Conservation (phyloP, 2,329 filamentous ascomycete species). For the Diaporthe eres region DNA sequence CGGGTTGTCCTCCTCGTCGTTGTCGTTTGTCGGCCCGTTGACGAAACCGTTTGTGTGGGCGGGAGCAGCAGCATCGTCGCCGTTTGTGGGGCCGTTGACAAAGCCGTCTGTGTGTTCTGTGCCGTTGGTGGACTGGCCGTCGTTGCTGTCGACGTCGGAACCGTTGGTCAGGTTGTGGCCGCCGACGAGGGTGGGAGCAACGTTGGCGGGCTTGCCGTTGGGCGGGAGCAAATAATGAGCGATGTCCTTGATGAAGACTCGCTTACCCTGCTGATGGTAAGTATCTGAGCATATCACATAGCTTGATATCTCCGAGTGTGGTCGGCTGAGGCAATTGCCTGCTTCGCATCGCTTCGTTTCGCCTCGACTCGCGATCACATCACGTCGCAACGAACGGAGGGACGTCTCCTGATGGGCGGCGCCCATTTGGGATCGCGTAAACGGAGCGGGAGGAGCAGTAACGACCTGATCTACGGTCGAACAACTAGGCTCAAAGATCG, state of each 20-base stretch:
- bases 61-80: slow-evolving; percentile 40
- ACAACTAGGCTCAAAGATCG: slow-evolving; percentile 20
- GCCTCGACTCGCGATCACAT: background rate
- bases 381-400: background rate
- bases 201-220: slow-evolving; percentile 73
- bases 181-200: slow-evolving; percentile 85
- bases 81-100: slow-evolving; percentile 48
- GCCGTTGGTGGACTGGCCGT: slow-evolving; percentile 34
- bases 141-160: slow-evolving; percentile 24
- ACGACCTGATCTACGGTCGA: slow-evolving; percentile 30
- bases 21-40: slow-evolving; percentile 50
- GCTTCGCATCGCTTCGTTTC: slow-evolving; percentile 9
- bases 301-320: background rate
- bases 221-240: slow-evolving; percentile 91
- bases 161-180: slow-evolving; percentile 52
- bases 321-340: slow-evolving; percentile 14
- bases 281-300: slow-evolving; percentile 11
- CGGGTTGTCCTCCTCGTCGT: slow-evolving; percentile 79
- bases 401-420: background rate
- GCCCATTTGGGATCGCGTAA: slow-evolving; percentile 44
- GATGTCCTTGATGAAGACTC: slow-evolving; percentile 98
- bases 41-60: slow-evolving; percentile 47
- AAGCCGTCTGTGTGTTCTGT: slow-evolving; percentile 47
- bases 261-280: slow-evolving; percentile 76
- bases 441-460: slow-evolving; percentile 36